Conservation (phyloP, 495 filamentous ascomycete species). For the Aspergillus funiculosus region DNA sequence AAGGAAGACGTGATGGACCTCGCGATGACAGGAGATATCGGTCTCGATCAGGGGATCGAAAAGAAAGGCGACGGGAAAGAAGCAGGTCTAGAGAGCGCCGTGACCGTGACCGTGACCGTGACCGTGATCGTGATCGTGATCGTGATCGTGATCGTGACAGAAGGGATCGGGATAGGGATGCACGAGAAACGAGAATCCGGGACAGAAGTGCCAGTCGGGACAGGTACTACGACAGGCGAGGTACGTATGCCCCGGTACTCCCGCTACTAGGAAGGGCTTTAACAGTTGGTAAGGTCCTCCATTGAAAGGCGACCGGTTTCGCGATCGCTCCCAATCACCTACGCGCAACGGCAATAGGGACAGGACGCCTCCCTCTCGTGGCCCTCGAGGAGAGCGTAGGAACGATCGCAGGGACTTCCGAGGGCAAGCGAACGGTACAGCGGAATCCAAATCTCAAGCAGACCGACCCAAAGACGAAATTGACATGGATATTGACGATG, state of each 20-base stretch:
- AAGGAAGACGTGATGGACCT: constrained; percentile 26
- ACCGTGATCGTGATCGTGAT: constrained; percentile 30
- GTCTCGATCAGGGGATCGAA: constrained; percentile 40
- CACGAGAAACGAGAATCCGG: constrained; percentile 32
- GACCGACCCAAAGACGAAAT: constrained; percentile 32
- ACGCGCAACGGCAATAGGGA: constrained; percentile 35
- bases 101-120: constrained; percentile 26
- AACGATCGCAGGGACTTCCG: constrained; percentile 31
- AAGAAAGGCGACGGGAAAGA: constrained; percentile 36
- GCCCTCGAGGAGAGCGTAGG: constrained; percentile 28
- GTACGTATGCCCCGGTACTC: constrained; percentile 19
- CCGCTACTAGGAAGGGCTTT: constrained; percentile 12
- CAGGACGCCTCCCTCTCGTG: constrained; percentile 35
- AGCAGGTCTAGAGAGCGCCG: constrained; percentile 45
- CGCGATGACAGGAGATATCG: constrained; percentile 39
- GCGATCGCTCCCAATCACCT: constrained; percentile 43
- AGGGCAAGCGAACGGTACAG: constrained; percentile 25
- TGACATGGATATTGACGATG: constrained; percentile 41
- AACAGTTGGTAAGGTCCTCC: constrained; percentile 22
- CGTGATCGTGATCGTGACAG: constrained; percentile 19
- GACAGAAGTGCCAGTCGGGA: constrained; percentile 46
- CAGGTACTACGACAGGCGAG: constrained; percentile 39
- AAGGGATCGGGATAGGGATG: constrained; percentile 39
- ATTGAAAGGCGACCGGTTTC: constrained; percentile 35
- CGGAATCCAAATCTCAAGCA: constrained; percentile 13